These are phyloP conservation scores for Morella rubra DNA, from an alignment of 306 rosid species.

Conservation along the genomic window DNA sequence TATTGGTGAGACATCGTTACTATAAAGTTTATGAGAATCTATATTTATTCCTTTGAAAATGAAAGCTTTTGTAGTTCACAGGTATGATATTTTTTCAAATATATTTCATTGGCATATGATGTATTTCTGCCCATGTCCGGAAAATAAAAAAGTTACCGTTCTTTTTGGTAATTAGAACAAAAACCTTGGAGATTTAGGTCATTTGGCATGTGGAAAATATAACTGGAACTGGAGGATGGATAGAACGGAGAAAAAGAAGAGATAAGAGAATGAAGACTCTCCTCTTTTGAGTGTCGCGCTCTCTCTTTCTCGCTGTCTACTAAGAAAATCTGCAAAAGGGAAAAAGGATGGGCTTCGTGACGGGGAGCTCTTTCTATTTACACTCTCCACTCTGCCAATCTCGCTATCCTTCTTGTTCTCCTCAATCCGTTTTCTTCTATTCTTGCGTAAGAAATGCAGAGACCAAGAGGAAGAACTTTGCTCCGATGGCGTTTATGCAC, in stretches of 20 bases:
- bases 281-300: conserved; percentile 7
- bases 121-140: no score
- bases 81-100: no score
- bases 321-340: neutral
- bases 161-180: neutral
- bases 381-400: conserved; percentile 47
- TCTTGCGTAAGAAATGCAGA: conserved; percentile 35
- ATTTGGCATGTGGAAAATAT: neutral
- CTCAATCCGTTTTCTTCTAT: conserved; percentile 23
- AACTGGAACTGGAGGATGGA: neutral
- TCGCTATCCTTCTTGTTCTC: conserved; percentile 36
- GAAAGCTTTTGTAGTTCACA: no score
- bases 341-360: conserved; percentile 43
- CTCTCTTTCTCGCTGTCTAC: neutral
- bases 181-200: neutral
- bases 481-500: conserved; percentile 35
- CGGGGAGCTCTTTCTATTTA: conserved; percentile 42
- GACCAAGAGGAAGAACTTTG: conserved; percentile 28
- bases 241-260: neutral
- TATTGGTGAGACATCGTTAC: no score
- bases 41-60: no score
- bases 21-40: no score
- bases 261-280: no score
- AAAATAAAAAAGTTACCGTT: no score
- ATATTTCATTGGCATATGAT: no score